phyloP scores from a whole-genome alignment of 2,329 filamentous ascomycete species.

The Orbilia ellipsospora region DNA sequence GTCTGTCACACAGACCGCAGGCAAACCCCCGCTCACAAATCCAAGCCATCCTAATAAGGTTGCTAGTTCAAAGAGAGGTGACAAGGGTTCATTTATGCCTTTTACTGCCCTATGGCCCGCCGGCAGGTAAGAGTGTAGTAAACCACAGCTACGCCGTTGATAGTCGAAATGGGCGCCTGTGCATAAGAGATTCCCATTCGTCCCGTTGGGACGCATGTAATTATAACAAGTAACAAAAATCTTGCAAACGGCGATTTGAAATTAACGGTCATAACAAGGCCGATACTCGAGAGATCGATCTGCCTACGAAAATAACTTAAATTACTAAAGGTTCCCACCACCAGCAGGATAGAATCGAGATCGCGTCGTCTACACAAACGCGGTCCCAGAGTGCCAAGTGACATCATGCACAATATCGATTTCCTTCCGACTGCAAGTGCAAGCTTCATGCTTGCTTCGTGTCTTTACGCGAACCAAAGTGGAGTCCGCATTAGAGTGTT shows the following conservation, averaged over 20 bases:
- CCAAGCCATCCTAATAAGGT: slow-evolving; percentile 48
- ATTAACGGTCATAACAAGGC: not conserved
- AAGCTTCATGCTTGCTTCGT: slow-evolving; percentile 31
- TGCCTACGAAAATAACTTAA: too few relatives aligned
- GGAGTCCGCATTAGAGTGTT: slow-evolving; percentile 13
- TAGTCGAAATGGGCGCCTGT: slow-evolving; percentile 21
- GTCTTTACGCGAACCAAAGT: slow-evolving; percentile 41
- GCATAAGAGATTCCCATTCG: slow-evolving; percentile 27
- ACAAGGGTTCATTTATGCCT: slow-evolving; percentile 29
- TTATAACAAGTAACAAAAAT: not conserved
- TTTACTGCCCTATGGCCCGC: slow-evolving; percentile 52
- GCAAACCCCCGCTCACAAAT: slow-evolving; percentile 47
- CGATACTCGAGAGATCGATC: not conserved
- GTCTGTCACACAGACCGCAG: slow-evolving; percentile 49
- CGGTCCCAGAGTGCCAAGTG: not conserved
- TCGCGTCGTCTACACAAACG: not conserved
- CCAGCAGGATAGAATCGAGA: not conserved
- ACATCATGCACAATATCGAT: slow-evolving; percentile 25
- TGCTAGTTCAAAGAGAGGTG: slow-evolving; percentile 15
- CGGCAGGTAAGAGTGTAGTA: slow-evolving; percentile 18
- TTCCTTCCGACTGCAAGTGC: slow-evolving; percentile 20
- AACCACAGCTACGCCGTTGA: not conserved
- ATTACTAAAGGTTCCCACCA: too few relatives aligned
- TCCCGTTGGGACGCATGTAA: not conserved
- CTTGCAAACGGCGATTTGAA: not conserved